Percentiles rank a stretch among this genome's conserved stretches.
phyloP scores from a whole-genome alignment of 2,329 filamentous ascomycete species.

The Sphaerostilbella broomeana region DNA sequence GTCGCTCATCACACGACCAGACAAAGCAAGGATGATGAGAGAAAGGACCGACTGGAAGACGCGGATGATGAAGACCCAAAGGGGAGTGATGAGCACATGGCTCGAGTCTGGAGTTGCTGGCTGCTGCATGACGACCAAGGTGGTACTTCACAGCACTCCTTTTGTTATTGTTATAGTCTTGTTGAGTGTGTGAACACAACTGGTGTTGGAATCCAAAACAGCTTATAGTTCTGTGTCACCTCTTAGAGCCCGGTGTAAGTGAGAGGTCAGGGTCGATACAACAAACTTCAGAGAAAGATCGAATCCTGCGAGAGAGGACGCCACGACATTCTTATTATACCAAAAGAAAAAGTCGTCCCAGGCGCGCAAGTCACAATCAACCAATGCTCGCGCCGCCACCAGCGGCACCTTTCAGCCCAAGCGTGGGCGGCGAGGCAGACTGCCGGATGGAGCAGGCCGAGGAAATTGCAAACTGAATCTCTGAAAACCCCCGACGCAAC shows the following conservation, averaged over 20 bases:
- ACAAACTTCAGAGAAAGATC: neutral
- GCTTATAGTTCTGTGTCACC: neutral
- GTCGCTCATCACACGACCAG: constrained; percentile 35
- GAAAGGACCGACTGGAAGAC: constrained; percentile 36
- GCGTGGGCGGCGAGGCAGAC: constrained; percentile 13
- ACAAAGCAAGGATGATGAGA: constrained; percentile 37
- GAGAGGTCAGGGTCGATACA: neutral
- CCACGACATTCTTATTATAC: constrained; percentile 10
- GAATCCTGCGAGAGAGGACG: neutral
- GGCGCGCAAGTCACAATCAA: neutral
- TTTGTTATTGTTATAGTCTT: neutral
- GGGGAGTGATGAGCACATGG: constrained; percentile 35
- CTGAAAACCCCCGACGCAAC: neutral
- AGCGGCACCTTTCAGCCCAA: constrained; percentile 12
- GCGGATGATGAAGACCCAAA: constrained; percentile 38
- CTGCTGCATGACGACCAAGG: constrained; percentile 17
- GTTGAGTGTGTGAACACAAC: no score
- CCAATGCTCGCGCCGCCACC: constrained; percentile 2
- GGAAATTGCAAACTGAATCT: neutral
- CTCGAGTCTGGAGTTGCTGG: constrained; percentile 4
- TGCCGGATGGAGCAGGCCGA: neutral
- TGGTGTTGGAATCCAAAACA: neutral
- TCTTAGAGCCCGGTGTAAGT: neutral
- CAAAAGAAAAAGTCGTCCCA: neutral
- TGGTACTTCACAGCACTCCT: neutral